Base-by-base conservation (phyloP, 192 early-diverging fungal genomes). In the Geranomyces variabilis region DNA sequence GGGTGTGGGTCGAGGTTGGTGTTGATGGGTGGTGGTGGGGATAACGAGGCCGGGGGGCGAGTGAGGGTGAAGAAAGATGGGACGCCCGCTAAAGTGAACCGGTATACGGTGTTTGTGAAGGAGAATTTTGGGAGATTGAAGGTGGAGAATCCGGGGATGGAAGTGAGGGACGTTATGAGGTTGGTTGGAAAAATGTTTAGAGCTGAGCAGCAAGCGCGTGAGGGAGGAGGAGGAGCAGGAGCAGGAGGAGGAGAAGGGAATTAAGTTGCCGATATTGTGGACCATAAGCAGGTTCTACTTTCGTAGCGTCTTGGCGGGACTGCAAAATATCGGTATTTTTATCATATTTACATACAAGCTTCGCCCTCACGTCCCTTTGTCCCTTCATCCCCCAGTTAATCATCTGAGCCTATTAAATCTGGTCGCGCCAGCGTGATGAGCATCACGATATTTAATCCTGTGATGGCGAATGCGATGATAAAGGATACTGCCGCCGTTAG, bases 31-130 rank as follows among this genome's bases (percentile, higher is more conserved):
- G 26, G 41, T 29, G 58, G 6, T 33, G 28, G 17, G 22, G 63
- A 21, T 64, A 13, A 31, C 22, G 33, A 8, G 2, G 34, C 5
- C 10, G 36, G 36, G 3, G 36, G 36, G 3, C 36, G 36, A 31
- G 34, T 9, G 29, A 71, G 53, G 51, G 4, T 71, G 43, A 69
- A 70, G 68, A 78, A 75, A 57, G 77, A 78, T 66, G 77, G 77
- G 17, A 78, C 77, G 24, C 77, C 77, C 10, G 66, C 21, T 57
- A 76, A 76, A 57, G 57, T 46, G 29, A 73, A 73, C 24, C 58
- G 59, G 55, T 78, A 56, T 48, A 53, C 49, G 22, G 55, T 43
- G 17, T 78, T 78, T 75, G 63, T 78, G 19, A 78, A 74, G 67
- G 70, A 72, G 26, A 72, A 63, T 43, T 72, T 53, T 36, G 46